Evolutionary conservation across 2,329 filamentous ascomycete species (phyloP), one percentile per base, ranked within the genome.

Genomic region (Botrytis hyacinthi): DNA sequence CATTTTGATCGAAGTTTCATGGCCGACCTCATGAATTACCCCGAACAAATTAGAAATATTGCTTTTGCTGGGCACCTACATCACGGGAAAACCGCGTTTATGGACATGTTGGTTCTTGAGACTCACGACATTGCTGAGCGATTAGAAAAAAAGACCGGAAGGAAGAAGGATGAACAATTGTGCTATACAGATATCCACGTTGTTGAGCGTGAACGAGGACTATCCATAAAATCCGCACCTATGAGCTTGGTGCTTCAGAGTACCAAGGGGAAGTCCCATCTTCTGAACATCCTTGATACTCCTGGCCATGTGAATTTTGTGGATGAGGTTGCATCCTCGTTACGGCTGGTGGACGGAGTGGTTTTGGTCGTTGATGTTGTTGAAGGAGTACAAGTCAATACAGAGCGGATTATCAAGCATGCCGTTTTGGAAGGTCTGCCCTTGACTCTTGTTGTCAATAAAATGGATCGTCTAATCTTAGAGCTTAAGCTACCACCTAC

Each of bases 261-360:
- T 78, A 95, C 94, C 14, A 94, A 93, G 82, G 93, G 94, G 71
- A 99, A 99, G 84, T 98, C 95, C 51, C 95, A 98, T 83, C 87
- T 99, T 4, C 85, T 99, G 84, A 98, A 98, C 83, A 90, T 99
- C 72, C 86, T 99, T 74, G 96, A 99, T 83, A 99, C 96, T 0
- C 96, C 96, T 0, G 96, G 96, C 10, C 96, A 99, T 81, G 96
- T 98, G 80, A 98, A 99, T 83, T 99, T 99, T 82, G 95, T 97
- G 60, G 96, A 99, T 81, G 96, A 99, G 83, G 94, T 99, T 54
- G 96, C 96, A 14, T 91, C 94, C 7, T 92, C 94, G 0, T 85
- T 97, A 79, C 90, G 96, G 60, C 84, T 99, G 70, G 95, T 93
- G 6, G 96, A 99, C 81, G 96, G 96, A 74, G 90, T 98, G 37